phyloP scores from a whole-genome alignment of 495 filamentous ascomycete genomes.

The Penicillium maclennaniae region DNA sequence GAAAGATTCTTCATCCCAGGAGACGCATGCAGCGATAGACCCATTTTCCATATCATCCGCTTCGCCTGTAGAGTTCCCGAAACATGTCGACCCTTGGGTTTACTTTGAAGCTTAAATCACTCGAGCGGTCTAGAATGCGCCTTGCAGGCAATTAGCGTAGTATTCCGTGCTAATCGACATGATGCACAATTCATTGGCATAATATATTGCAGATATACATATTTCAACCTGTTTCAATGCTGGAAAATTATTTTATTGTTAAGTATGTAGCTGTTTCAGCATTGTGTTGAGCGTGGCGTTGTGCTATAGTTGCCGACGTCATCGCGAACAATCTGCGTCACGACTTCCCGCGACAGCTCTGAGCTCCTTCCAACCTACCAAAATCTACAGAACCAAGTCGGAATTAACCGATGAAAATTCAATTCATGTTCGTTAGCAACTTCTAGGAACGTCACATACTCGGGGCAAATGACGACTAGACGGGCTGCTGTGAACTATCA shows the following conservation, averaged over 20 bases:
- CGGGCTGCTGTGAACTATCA: too few relatives aligned
- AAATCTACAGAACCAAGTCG: neutral
- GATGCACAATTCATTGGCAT: neutral
- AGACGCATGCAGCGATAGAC: neutral
- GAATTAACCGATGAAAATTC: neutral
- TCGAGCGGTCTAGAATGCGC: neutral
- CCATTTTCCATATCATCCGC: neutral
- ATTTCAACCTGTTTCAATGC: neutral
- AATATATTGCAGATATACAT: neutral
- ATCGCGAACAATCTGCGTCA: neutral
- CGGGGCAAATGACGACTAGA: neutral
- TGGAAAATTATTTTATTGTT: neutral
- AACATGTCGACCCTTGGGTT: neutral
- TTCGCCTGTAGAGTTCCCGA: neutral
- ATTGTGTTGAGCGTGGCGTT: neutral
- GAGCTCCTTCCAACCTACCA: neutral
- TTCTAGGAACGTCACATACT: neutral
- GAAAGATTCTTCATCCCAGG: neutral
- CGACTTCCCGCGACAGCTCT: neutral
- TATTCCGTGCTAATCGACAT: neutral
- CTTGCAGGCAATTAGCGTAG: neutral
- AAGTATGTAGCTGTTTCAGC: neutral
- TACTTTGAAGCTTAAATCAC: neutral
- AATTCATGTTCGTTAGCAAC: neutral
- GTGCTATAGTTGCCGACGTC: neutral